Conservation (phyloP, 2,329 filamentous ascomycete species). For the Exophiala sideris region DNA sequence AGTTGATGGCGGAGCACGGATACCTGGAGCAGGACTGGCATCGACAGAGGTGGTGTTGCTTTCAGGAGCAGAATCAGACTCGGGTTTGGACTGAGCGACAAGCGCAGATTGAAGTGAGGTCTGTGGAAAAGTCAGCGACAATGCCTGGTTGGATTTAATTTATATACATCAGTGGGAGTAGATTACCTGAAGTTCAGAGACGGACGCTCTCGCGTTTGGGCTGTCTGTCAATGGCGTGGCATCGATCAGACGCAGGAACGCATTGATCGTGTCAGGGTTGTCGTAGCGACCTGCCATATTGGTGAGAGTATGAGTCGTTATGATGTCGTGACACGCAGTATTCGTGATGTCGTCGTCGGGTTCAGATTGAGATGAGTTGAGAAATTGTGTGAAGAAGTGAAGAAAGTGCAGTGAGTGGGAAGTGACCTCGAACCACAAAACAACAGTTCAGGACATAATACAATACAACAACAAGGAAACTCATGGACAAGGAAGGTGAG, state of each 20-base stretch:
- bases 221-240: background rate
- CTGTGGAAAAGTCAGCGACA: background rate
- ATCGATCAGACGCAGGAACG: background rate
- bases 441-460: too few relatives aligned
- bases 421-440: too few relatives aligned
- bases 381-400: too few relatives aligned
- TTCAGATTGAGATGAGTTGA: too few relatives aligned
- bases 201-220: background rate
- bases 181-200: background rate
- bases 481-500: too few relatives aligned
- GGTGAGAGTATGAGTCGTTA: background rate
- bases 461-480: too few relatives aligned
- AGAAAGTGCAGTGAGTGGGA: too few relatives aligned
- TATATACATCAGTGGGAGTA: background rate
- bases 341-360: too few relatives aligned
- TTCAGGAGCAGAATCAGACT: background rate
- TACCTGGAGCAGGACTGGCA: background rate
- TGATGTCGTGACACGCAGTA: background rate
- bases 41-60: background rate
- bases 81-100: background rate
- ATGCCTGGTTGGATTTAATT: background rate
- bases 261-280: background rate
- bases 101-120: background rate
- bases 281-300: background rate
- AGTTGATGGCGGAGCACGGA: constrained; percentile 4